Conservation (phyloP, 768 basidiomycete species). For the Sporobolomyces roseus region DNA sequence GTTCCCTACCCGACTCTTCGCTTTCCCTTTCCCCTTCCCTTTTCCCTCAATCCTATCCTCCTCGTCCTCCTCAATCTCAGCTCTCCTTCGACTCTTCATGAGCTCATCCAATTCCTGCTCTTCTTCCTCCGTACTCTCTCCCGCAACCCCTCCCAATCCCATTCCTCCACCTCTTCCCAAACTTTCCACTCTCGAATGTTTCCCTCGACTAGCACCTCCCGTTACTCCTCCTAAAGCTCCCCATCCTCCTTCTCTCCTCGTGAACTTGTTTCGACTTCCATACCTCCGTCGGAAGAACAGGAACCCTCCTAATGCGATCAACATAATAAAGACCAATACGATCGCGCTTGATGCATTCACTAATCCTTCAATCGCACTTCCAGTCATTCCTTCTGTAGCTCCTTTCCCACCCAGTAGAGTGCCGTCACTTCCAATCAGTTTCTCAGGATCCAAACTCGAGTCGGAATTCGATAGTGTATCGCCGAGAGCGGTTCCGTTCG, state of each 20-base stretch:
- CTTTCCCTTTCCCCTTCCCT: slow-evolving; percentile 17
- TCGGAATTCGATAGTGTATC: neutral
- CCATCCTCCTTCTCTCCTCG: slow-evolving; percentile 9
- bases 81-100: slow-evolving; percentile 1
- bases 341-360: slow-evolving; percentile 33
- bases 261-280: slow-evolving; percentile 5
- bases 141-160: neutral
- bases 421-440: neutral
- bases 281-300: slow-evolving; percentile 14
- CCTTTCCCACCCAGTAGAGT: neutral
- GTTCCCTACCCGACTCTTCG: neutral
- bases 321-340: slow-evolving; percentile 36
- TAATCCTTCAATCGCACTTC: slow-evolving; percentile 32
- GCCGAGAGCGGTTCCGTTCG: slow-evolving; percentile 43
- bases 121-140: slow-evolving; percentile 3
- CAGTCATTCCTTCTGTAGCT: neutral
- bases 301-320: slow-evolving; percentile 23
- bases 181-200: slow-evolving; percentile 17
- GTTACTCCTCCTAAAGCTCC: slow-evolving; percentile 11
- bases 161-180: slow-evolving; percentile 8
- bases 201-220: neutral
- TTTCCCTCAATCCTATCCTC: neutral
- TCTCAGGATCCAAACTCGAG: neutral
- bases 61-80: slow-evolving; percentile 15
- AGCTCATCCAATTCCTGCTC: slow-evolving; percentile 38